These are phyloP conservation scores for Entonaema liquescens DNA, from an alignment of 495 filamentous ascomycete species.

Conservation along the genomic window DNA sequence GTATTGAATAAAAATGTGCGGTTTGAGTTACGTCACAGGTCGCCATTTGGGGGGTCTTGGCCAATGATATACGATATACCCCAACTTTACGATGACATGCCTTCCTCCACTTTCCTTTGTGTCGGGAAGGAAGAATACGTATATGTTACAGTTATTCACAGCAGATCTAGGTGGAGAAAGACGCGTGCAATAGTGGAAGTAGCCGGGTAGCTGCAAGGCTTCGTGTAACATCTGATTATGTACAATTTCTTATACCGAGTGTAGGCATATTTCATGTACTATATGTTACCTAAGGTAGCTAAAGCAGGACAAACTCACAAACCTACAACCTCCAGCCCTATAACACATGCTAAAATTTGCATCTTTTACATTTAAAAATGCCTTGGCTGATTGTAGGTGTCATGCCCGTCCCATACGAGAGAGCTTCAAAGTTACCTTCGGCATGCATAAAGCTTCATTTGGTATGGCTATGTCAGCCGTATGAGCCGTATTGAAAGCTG, in stretches of 20 bases:
- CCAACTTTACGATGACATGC: conserved; percentile 14
- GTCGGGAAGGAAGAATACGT: conserved; percentile 23
- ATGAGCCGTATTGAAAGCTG: conserved; percentile 6
- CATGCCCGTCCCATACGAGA: not conserved
- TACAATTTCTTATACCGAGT: not conserved
- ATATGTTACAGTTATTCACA: conserved; percentile 29
- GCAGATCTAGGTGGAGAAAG: conserved; percentile 5
- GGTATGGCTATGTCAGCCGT: conserved; percentile 10
- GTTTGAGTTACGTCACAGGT: conserved; percentile 29
- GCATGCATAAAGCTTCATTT: conserved; percentile 21
- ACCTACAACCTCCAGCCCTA: not conserved
- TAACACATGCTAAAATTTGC: not conserved
- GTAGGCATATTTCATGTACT: not conserved
- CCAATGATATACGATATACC: conserved; percentile 10
- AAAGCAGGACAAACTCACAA: not conserved
- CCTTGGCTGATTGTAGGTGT: not conserved
- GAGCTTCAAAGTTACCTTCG: not conserved
- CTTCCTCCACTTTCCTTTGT: conserved; percentile 21
- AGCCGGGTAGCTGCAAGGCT: conserved; percentile 25
- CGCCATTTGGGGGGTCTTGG: conserved; percentile 27
- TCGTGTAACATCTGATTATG: conserved; percentile 14
- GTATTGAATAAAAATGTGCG: conserved; percentile 5
- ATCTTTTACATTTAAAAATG: conserved; percentile 1
- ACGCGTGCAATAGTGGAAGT: not conserved
- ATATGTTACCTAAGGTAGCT: not conserved